Conservation (phyloP, 495 filamentous ascomycete species). For the Talaromyces trachyspermus region DNA sequence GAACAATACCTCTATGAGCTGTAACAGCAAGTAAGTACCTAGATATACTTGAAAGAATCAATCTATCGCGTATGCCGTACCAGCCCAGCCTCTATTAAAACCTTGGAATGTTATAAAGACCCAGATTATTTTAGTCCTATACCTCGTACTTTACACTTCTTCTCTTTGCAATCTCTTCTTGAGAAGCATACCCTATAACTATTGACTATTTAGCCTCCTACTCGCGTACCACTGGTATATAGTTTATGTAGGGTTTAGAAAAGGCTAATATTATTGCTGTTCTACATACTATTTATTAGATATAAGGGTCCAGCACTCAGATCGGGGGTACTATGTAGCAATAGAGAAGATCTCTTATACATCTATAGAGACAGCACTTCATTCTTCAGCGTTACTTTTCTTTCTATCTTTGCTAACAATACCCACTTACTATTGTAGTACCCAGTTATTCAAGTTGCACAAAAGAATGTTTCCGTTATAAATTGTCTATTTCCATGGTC, state of each 20-base stretch:
- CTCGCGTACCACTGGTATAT: no score
- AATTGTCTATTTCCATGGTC: not conserved
- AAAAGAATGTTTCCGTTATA: not conserved
- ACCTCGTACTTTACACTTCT: no score
- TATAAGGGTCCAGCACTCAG: not conserved
- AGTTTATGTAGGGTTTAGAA: no score
- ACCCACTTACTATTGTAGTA: not conserved
- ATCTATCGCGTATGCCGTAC: no score
- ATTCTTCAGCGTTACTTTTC: not conserved
- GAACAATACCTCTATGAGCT: not conserved
- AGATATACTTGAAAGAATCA: not conserved
- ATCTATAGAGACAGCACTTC: not conserved
- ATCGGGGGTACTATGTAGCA: not conserved
- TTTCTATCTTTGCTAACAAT: not conserved
- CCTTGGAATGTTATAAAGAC: no score
- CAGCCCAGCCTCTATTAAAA: no score
- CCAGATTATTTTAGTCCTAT: no score
- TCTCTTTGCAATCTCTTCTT: no score
- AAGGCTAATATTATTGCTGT: not conserved
- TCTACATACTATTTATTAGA: no score
- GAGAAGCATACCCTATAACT: no score
- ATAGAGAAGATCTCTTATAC: not conserved
- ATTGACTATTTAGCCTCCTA: no score
- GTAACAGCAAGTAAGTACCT: not conserved
- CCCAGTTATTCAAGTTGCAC: not conserved